Conservation (phyloP, 2,329 filamentous ascomycete species). For the Stachybotrys echinatus region DNA sequence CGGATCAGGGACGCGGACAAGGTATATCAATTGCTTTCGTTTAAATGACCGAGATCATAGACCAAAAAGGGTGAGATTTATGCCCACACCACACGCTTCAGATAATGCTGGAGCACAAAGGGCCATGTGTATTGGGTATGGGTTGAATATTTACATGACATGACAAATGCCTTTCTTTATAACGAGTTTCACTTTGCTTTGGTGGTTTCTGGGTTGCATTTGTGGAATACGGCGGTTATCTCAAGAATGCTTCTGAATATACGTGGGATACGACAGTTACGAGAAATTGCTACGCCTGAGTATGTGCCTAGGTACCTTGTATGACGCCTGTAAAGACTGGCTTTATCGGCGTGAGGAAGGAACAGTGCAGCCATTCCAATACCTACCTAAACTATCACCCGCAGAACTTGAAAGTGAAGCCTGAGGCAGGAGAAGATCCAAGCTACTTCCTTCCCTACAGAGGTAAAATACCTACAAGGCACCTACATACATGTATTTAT, state of each 20-base stretch:
- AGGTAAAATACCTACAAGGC: too few relatives aligned
- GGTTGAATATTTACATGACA: neutral
- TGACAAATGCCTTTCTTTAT: neutral
- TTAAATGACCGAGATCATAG: slow-evolving; percentile 27
- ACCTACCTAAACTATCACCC: too few relatives aligned
- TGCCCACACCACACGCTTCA: neutral
- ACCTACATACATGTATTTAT: too few relatives aligned
- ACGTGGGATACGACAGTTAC: neutral
- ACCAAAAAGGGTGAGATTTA: slow-evolving; percentile 19
- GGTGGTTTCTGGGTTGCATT: neutral
- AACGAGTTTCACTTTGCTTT: too few relatives aligned
- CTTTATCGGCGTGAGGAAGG: too few relatives aligned
- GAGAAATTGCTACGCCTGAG: neutral
- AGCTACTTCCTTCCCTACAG: too few relatives aligned
- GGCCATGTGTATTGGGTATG: neutral
- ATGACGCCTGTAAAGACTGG: too few relatives aligned
- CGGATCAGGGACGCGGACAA: slow-evolving; percentile 12
- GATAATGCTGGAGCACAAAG: neutral
- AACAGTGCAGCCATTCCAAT: too few relatives aligned
- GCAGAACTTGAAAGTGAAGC: too few relatives aligned
- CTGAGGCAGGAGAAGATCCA: too few relatives aligned
- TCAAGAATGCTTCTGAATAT: neutral
- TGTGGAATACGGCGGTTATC: neutral
- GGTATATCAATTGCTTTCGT: slow-evolving; percentile 18
- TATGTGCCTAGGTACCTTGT: neutral